Evolutionary conservation across 306 rosid genomes (phyloP).

Genomic region (Astragalus membranaceus): DNA sequence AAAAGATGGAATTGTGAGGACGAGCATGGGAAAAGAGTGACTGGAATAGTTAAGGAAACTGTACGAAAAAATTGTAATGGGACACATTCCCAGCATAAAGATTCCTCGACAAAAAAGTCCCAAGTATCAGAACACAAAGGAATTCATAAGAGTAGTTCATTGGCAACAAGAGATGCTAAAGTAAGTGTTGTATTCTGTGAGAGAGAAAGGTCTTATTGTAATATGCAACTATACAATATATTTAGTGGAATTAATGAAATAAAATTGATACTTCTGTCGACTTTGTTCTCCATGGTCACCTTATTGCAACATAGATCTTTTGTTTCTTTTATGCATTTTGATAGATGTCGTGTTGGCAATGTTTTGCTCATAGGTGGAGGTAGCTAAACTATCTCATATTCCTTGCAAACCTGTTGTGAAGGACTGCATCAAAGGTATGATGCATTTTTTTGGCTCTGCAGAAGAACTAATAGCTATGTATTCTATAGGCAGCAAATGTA

Average conservation of each 20-base stretch:
- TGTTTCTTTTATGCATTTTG: conserved; percentile 1
- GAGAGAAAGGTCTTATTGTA: conserved; percentile 11
- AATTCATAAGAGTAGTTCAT: conserved; percentile 23
- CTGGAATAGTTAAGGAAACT: conserved; percentile 29
- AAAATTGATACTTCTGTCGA: conserved; percentile 5
- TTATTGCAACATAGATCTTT: neutral
- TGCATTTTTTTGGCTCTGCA: conserved; percentile 33
- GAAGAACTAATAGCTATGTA: conserved; percentile 40
- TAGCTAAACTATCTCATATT: conserved; percentile 28
- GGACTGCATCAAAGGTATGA: conserved; percentile 49
- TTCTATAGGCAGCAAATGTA: conserved; percentile 40
- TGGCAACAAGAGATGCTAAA: conserved; percentile 34
- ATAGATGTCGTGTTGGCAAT: conserved; percentile 16
- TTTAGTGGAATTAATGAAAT: conserved; percentile 3
- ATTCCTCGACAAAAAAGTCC: conserved; percentile 31
- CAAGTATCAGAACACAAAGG: conserved; percentile 29
- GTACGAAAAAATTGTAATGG: conserved; percentile 1
- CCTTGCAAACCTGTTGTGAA: conserved; percentile 34
- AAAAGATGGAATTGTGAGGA: conserved; percentile 44
- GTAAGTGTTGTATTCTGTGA: conserved; percentile 42
- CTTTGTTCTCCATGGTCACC: neutral
- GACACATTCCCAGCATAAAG: conserved; percentile 16
- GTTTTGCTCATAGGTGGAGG: conserved; percentile 38
- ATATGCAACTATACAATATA: conserved; percentile 4
- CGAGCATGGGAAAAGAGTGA: conserved; percentile 22